phyloP scores from a whole-genome alignment of 1,284 basidiomycete genomes.

The Fistulina hepatica region DNA sequence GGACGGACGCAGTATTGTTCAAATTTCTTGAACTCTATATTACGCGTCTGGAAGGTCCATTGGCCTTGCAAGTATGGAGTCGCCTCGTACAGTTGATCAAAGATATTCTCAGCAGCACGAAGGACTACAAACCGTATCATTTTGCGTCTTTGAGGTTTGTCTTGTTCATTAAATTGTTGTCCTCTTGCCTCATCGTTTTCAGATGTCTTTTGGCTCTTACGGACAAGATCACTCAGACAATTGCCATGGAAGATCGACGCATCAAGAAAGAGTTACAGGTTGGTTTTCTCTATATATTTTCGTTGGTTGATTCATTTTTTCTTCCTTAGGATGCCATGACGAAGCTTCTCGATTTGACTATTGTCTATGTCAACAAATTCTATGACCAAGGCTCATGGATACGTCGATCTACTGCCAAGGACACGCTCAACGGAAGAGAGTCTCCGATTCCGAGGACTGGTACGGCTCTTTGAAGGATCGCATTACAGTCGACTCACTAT shows the following conservation, averaged over 20 bases:
- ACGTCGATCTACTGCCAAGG: constrained; percentile 52
- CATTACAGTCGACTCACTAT: background rate
- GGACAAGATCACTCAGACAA: constrained; percentile 79
- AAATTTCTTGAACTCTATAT: constrained; percentile 86
- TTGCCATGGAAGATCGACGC: constrained; percentile 81
- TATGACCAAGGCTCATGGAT: constrained; percentile 77
- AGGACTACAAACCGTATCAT: constrained; percentile 58
- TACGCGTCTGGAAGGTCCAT: constrained; percentile 73
- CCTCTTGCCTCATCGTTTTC: constrained; percentile 11
- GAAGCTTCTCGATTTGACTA: constrained; percentile 76
- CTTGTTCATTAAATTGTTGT: background rate
- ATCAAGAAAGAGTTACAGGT: constrained; percentile 87
- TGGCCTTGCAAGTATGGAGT: constrained; percentile 87
- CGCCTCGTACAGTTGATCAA: constrained; percentile 72
- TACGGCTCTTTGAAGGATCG: constrained; percentile 5
- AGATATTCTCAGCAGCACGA: constrained; percentile 56
- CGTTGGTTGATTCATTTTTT: constrained; percentile 3
- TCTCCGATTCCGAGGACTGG: constrained; percentile 55
- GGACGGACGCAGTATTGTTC: constrained; percentile 61
- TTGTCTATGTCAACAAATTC: constrained; percentile 63
- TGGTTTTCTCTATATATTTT: constrained; percentile 2
- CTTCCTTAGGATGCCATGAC: constrained; percentile 65
- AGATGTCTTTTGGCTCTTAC: constrained; percentile 77
- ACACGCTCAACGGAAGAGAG: constrained; percentile 49
- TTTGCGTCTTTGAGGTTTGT: constrained; percentile 66